Percentiles rank a stretch among this genome's conserved stretches.
Conservation (phyloP, 495 filamentous ascomycete species). For the Aspergillus carlsbadensis region DNA sequence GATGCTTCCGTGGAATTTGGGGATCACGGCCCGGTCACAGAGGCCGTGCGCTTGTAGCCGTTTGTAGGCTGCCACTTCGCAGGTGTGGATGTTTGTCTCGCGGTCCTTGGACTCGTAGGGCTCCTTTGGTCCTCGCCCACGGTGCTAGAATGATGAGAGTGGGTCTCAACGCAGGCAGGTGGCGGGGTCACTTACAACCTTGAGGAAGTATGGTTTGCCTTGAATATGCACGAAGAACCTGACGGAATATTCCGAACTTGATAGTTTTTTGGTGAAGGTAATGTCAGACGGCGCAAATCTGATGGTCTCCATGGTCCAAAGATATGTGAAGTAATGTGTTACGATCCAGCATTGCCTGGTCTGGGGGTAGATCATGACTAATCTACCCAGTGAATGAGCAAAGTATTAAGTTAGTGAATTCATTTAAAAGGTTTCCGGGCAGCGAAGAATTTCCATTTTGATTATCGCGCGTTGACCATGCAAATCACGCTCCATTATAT, state of each 20-base stretch:
- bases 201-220: neutral
- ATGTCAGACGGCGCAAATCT: no score
- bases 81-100: slow-evolving; percentile 17
- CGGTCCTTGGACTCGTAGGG: slow-evolving; percentile 3
- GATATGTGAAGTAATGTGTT: no score
- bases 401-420: no score
- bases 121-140: neutral
- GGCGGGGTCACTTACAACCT: neutral
- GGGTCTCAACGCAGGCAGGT: neutral
- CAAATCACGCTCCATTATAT: neutral
- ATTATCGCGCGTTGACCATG: no score
- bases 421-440: no score
- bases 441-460: no score
- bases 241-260: neutral
- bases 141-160: neutral
- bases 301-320: no score
- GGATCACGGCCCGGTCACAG: slow-evolving; percentile 18
- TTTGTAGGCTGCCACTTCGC: slow-evolving; percentile 18
- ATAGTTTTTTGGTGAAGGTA: neutral
- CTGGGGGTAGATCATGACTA: no score
- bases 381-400: no score
- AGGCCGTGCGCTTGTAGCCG: slow-evolving; percentile 20
- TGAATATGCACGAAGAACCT: neutral
- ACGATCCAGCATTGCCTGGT: no score
- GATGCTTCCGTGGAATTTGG: slow-evolving; percentile 22